Percentiles rank a stretch among this genome's conserved stretches.
Conservation (phyloP, 176 grass and related monocot species). For the Bromus sterilis region DNA sequence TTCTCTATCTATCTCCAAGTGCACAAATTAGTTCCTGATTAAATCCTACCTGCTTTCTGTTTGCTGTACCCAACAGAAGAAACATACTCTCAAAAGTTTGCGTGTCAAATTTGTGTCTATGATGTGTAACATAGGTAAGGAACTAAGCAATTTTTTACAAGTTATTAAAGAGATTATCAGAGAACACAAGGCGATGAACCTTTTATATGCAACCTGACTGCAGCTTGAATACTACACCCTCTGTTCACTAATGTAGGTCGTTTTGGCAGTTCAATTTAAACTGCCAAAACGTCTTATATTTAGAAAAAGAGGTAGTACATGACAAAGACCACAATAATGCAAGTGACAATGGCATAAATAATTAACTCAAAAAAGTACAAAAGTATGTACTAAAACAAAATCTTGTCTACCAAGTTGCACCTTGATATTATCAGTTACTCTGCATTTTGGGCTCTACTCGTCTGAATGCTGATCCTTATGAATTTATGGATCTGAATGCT, state of each 20-base stretch:
- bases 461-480: not conserved
- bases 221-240: not conserved
- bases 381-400: not conserved
- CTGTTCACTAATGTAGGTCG: too few species aligned
- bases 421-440: not conserved
- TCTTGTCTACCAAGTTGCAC: not conserved
- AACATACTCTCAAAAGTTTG: conserved; percentile 1
- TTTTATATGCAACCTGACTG: not conserved
- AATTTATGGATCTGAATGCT: not conserved
- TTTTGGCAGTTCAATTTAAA: too few species aligned
- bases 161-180: not conserved
- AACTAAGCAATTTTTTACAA: conserved; percentile 1
- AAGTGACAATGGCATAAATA: not conserved
- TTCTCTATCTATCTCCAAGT: not conserved
- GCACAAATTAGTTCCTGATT: not conserved
- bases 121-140: not conserved
- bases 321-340: not conserved
- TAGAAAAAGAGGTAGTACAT: too few species aligned
- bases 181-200: not conserved
- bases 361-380: conserved; percentile 3
- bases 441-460: conserved; percentile 6
- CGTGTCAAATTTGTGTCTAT: not conserved
- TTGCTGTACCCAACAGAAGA: conserved; percentile 7
- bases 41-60: not conserved
- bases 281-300: too few species aligned